phyloP scores from a whole-genome alignment of 2,329 filamentous ascomycete genomes.

The Thermoascus crustaceus region DNA sequence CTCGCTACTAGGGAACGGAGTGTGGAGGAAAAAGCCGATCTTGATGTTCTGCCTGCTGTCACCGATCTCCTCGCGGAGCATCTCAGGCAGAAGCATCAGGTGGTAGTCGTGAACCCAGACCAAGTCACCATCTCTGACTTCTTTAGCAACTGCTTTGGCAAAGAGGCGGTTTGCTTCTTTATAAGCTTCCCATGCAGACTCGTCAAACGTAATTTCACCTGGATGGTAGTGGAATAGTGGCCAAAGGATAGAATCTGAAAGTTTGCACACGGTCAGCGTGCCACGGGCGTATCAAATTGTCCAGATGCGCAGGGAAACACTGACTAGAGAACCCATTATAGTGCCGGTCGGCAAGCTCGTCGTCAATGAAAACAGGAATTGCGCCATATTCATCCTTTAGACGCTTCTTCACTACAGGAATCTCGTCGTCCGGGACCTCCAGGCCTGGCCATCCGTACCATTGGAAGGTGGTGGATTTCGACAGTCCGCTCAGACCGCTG shows the following conservation, averaged over 20 bases:
- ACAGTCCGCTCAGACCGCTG: conserved; percentile 81
- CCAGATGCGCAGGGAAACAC: conserved; percentile 27
- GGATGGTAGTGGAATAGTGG: conserved; percentile 96
- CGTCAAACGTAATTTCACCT: conserved; percentile 92
- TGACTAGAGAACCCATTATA: conserved; percentile 97
- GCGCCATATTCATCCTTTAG: conserved; percentile 83
- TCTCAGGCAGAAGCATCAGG: conserved; percentile 84
- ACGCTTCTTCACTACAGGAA: conserved; percentile 62
- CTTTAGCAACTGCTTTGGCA: conserved; percentile 71
- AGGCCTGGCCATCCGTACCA: conserved; percentile 98
- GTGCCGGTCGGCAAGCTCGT: conserved; percentile 87
- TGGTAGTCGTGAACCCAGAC: conserved; percentile 98
- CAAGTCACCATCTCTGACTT: conserved; percentile 81
- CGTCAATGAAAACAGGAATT: conserved; percentile 84
- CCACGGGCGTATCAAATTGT: too few relatives aligned
- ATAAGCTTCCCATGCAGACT: conserved; percentile 84
- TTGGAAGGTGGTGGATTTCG: conserved; percentile 88
- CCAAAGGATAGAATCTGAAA: conserved; percentile 85
- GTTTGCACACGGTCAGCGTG: conserved; percentile 4
- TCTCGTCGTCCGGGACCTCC: conserved; percentile 79
- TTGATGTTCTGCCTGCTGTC: conserved; percentile 76
- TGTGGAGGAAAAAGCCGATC: conserved; percentile 94
- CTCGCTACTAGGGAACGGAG: conserved; percentile 87
- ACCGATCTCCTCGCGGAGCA: conserved; percentile 81
- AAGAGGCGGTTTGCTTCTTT: conserved; percentile 83